phyloP scores from a whole-genome alignment of 164 flowering plant genomes.

The Vitis riparia region DNA sequence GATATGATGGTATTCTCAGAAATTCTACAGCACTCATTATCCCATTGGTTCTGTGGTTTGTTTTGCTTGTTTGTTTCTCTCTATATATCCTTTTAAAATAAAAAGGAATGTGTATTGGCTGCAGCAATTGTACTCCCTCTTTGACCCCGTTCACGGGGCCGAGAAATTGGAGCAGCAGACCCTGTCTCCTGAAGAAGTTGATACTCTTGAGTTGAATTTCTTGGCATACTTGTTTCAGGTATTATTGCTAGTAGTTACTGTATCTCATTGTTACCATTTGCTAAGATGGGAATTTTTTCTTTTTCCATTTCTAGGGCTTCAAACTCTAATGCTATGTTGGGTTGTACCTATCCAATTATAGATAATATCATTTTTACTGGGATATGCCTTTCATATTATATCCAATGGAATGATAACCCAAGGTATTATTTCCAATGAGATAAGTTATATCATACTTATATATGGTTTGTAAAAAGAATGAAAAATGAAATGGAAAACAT shows the following conservation, averaged over 20 bases:
- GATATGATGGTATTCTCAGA: slow-evolving; percentile 73
- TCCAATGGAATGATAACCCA: no score
- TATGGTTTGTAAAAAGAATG: no score
- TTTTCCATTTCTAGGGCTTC: no score
- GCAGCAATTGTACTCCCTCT: slow-evolving; percentile 91
- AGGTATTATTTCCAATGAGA: no score
- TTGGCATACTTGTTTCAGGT: slow-evolving; percentile 78
- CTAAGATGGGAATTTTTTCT: no score
- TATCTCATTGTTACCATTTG: no score
- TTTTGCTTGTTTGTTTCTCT: background rate
- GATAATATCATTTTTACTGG: no score
- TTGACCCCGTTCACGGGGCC: slow-evolving; percentile 80
- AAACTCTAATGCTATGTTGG: no score
- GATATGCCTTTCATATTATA: no score
- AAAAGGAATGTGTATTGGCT: background rate
- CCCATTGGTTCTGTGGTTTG: background rate
- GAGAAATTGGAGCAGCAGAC: slow-evolving; percentile 79
- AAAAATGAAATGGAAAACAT: no score
- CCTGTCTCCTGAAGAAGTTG: slow-evolving; percentile 64
- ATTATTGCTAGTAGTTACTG: background rate
- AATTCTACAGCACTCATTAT: background rate
- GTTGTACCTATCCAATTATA: no score
- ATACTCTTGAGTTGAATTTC: slow-evolving; percentile 87
- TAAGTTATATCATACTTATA: no score
- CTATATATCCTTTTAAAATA: background rate